Base-by-base conservation (phyloP, 441 rosid species). In the Populus hybrid region DNA sequence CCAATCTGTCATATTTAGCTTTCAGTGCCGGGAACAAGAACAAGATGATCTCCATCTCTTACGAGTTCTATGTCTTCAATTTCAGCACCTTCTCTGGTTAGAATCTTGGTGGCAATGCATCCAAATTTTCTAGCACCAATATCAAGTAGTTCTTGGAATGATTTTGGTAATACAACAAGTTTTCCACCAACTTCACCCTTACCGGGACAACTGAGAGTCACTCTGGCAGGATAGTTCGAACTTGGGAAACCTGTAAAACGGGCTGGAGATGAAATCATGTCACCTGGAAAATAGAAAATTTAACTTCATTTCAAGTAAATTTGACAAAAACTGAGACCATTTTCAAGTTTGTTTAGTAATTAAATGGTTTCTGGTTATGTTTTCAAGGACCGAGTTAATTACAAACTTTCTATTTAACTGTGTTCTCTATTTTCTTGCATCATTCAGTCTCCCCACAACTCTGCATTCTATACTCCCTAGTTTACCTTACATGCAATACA, bases 41-140 rank as follows among this genome's bases (percentile, higher is more conserved):
- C 71, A 70, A 95, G 91, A 83, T 83, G 87, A 81, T 95, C 99
- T 5, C 95, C 98, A 72, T 95, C 99, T 85, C 99, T 90, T 65
- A 95, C 75, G 21, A 93, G 81, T 30, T 88, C 89, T 36, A 95
- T 83, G 46, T 90, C 95, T 73, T 95, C 98, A 34, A 95, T 85
- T 82, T 91, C 91, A 42, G 97, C 95, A 54, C 97, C 97, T 50
- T 87, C 93, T 76, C 81, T 84, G 30, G 81, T 85, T 8, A 88
- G 80, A 74, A 95, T 78, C 85, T 83, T 89, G 64, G 85, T 84
- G 36, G 92, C 84, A 21, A 36, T 66, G 81, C 87, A 78, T 21
- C 91, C 96, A 5, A 89, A 89, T 81, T 91, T 96, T 78, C 76
- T 82, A 42, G 84, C 85, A 42, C 97, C 95, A 4, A 90, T 68